A percentile compares a stretch with the other conserved stretches of the same genome.
These are phyloP conservation scores for Colletotrichum sp. DNA, from an alignment of 2,329 filamentous ascomycete genomes.

Conservation along the genomic window DNA sequence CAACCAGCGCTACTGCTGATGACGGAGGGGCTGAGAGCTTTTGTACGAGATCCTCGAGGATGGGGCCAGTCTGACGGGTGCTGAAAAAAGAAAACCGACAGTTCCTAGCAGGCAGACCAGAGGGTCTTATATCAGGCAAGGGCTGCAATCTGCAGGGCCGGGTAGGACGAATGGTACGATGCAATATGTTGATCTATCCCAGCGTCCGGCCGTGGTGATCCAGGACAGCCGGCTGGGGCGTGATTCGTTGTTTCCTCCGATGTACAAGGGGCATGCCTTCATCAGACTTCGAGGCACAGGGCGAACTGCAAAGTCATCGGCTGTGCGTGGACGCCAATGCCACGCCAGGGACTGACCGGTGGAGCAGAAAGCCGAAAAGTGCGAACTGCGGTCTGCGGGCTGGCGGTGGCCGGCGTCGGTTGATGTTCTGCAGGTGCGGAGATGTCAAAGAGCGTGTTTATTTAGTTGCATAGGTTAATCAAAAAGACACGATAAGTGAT, in stretches of 20 bases:
- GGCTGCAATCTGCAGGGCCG: neutral
- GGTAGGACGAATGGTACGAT: neutral
- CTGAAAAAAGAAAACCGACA: neutral
- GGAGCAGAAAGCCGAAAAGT: neutral
- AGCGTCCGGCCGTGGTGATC: neutral
- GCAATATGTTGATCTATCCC: neutral
- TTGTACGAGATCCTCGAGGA: neutral
- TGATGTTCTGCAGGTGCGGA: neutral
- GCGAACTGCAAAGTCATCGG: neutral
- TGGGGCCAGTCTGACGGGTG: neutral
- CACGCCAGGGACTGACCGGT: neutral
- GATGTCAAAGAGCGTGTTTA: neutral
- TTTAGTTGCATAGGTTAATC: neutral
- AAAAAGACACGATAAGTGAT: neutral
- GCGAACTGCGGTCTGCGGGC: neutral
- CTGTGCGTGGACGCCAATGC: neutral
- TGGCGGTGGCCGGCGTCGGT: neutral
- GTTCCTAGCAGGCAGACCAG: neutral
- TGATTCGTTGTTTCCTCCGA: neutral
- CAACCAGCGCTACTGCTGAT: neutral
- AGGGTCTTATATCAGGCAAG: neutral
- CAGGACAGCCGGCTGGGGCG: neutral
- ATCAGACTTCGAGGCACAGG: neutral
- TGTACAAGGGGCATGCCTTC: slow-evolving; percentile 5
- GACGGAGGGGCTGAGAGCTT: slow-evolving; percentile 10